These are phyloP conservation scores for Saccharomycopsis amapae DNA, from an alignment of 805 yeast species.

Conservation along the genomic window DNA sequence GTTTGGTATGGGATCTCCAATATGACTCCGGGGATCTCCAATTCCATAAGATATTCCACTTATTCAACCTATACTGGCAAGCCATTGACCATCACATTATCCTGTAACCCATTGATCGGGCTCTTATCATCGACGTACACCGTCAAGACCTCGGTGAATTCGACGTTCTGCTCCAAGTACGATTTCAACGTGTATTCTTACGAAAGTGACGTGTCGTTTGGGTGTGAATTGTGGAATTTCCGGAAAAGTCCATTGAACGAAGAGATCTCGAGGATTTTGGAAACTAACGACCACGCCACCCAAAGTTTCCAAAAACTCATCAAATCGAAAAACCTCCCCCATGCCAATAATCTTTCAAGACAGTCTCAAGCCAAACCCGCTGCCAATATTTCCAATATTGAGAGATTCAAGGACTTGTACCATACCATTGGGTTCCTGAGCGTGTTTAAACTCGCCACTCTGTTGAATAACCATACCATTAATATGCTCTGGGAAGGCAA, in stretches of 20 bases:
- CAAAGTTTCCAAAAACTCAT: neutral
- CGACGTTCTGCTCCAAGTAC: slow-evolving; percentile 76
- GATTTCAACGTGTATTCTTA: slow-evolving; percentile 90
- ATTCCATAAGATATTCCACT: slow-evolving; percentile 79
- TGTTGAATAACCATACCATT: slow-evolving; percentile 53
- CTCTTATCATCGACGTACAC: slow-evolving; percentile 83
- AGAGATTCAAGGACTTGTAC: slow-evolving; percentile 16
- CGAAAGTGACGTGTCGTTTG: slow-evolving; percentile 77
- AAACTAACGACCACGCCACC: neutral
- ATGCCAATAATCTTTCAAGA: neutral
- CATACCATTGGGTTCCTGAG: slow-evolving; percentile 44
- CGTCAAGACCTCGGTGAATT: slow-evolving; percentile 64
- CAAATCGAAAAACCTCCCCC: neutral
- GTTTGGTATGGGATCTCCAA: slow-evolving; percentile 79
- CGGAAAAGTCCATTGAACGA: slow-evolving; percentile 32
- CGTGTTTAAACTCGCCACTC: slow-evolving; percentile 67
- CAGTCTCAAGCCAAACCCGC: neutral
- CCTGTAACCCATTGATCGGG: slow-evolving; percentile 86
- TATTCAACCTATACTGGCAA: slow-evolving; percentile 81
- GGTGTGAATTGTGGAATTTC: slow-evolving; percentile 66
- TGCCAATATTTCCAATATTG: slow-evolving; percentile 8
- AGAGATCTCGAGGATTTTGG: slow-evolving; percentile 13
- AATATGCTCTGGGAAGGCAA: slow-evolving; percentile 84
- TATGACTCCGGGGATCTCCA: slow-evolving; percentile 84
- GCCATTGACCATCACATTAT: slow-evolving; percentile 81